Evolutionary conservation across 768 basidiomycete genomes (phyloP).

Genomic region (Pleurotus giganteus): DNA sequence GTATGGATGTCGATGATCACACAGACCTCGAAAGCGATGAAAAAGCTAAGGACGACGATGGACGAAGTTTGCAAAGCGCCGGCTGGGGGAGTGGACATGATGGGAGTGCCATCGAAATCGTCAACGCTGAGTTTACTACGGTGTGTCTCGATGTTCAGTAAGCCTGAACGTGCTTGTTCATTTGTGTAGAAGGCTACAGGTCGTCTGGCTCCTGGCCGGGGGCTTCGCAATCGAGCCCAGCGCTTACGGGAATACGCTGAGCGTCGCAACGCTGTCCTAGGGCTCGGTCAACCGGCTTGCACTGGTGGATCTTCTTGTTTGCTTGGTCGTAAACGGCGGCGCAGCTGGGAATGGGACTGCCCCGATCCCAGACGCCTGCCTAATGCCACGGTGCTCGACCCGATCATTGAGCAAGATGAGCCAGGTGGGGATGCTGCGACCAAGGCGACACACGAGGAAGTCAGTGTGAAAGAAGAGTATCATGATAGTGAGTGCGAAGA

Average conservation of each 20-base stretch:
- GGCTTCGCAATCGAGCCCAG: slow-evolving; percentile 62
- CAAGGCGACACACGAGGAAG: slow-evolving; percentile 18
- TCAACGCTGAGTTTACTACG: slow-evolving; percentile 61
- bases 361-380: slow-evolving; percentile 28
- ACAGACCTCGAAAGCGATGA: slow-evolving; percentile 19
- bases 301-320: slow-evolving; percentile 26
- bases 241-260: slow-evolving; percentile 66
- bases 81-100: slow-evolving; percentile 81
- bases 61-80: slow-evolving; percentile 59
- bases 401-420: slow-evolving; percentile 35
- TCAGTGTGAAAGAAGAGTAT: slow-evolving; percentile 15
- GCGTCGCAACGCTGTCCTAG: slow-evolving; percentile 51
- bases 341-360: slow-evolving; percentile 30
- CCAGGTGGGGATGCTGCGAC: slow-evolving; percentile 23
- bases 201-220: slow-evolving; percentile 47
- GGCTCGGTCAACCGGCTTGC: slow-evolving; percentile 23
- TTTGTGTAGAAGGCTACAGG: slow-evolving; percentile 46
- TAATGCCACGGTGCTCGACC: slow-evolving; percentile 39
- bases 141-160: slow-evolving; percentile 35
- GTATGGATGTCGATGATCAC: slow-evolving; percentile 19
- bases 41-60: slow-evolving; percentile 51
- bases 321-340: slow-evolving; percentile 41
- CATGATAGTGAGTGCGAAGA: slow-evolving; percentile 22
- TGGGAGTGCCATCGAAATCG: slow-evolving; percentile 72
- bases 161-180: background rate